These are phyloP conservation scores for Axilococcus clingmanii DNA, from an alignment of 139 green algal species.

Conservation along the genomic window DNA sequence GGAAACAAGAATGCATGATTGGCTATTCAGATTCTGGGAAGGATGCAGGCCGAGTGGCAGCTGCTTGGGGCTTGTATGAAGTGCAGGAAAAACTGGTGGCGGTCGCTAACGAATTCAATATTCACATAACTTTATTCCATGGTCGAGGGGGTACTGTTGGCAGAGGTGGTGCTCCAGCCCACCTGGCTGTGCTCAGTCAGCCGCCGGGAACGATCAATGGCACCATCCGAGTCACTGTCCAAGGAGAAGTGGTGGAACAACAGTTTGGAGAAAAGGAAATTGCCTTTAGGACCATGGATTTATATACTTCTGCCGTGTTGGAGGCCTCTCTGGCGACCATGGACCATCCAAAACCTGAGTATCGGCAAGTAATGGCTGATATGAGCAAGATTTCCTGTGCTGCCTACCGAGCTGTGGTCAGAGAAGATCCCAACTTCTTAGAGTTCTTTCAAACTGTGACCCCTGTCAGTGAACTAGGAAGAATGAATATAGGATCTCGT, in stretches of 20 bases:
- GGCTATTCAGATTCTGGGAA: constrained; percentile 96
- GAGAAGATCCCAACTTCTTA: constrained; percentile 62
- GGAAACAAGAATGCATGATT: constrained; percentile 81
- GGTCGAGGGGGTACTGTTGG: constrained; percentile 90
- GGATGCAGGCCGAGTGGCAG: constrained; percentile 87
- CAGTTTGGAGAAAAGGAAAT: constrained; percentile 69
- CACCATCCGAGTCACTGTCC: constrained; percentile 84
- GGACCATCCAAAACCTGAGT: constrained; percentile 23
- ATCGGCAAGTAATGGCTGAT: constrained; percentile 66
- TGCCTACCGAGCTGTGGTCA: constrained; percentile 54
- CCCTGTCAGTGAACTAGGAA: constrained; percentile 86
- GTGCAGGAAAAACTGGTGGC: constrained; percentile 43
- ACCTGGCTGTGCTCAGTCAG: constrained; percentile 91
- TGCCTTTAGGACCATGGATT: constrained; percentile 64
- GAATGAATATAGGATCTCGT: constrained; percentile 93
- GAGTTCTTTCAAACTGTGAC: constrained; percentile 85
- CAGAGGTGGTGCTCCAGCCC: constrained; percentile 83
- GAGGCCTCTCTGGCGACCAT: constrained; percentile 62
- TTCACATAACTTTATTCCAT: constrained; percentile 95
- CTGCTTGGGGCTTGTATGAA: constrained; percentile 83
- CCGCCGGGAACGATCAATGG: constrained; percentile 79
- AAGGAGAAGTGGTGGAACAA: constrained; percentile 75
- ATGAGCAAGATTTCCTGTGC: constrained; percentile 57
- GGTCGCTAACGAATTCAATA: constrained; percentile 25
- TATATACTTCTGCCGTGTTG: constrained; percentile 81